These are phyloP conservation scores for Myotisia sp. DNA, from an alignment of 2,329 filamentous ascomycete genomes.

Conservation along the genomic window DNA sequence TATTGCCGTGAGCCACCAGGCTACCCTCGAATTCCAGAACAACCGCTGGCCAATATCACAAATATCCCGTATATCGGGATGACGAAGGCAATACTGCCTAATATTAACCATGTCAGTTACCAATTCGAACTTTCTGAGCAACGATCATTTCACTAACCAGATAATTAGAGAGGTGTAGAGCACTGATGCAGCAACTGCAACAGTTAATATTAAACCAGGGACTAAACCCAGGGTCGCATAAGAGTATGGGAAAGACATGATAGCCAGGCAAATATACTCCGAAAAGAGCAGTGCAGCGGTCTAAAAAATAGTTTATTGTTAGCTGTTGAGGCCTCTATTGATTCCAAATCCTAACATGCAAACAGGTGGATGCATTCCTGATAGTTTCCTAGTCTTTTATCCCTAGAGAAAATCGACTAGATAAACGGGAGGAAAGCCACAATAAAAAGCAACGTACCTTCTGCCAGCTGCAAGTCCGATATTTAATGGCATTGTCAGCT, in stretches of 20 bases:
- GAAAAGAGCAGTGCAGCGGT: constrained; percentile 82
- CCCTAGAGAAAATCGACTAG: background rate
- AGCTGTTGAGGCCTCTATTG: too few species aligned
- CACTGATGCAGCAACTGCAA: constrained; percentile 62
- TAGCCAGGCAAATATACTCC: constrained; percentile 84
- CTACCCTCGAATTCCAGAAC: constrained; percentile 70
- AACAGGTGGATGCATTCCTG: too few species aligned
- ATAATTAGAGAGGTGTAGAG: constrained; percentile 64
- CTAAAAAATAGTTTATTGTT: constrained; percentile 25
- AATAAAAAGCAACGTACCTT: constrained; percentile 44
- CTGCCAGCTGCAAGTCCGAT: constrained; percentile 85
- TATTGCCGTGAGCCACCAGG: constrained; percentile 53
- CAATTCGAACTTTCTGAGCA: constrained; percentile 4
- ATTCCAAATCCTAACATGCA: too few species aligned
- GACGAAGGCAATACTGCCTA: constrained; percentile 80
- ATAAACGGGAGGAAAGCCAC: too few species aligned
- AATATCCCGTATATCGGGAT: constrained; percentile 82
- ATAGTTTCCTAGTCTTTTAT: too few species aligned
- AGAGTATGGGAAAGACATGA: constrained; percentile 93
- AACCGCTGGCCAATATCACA: constrained; percentile 94
- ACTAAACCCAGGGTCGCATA: constrained; percentile 79
- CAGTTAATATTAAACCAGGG: constrained; percentile 69
- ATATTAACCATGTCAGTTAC: background rate
- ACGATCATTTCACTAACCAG: constrained; percentile 34
- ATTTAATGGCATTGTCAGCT: constrained; percentile 67